Evolutionary conservation across 2,329 filamentous ascomycete genomes (phyloP).

Genomic region (Fusarium sulawesiense): DNA sequence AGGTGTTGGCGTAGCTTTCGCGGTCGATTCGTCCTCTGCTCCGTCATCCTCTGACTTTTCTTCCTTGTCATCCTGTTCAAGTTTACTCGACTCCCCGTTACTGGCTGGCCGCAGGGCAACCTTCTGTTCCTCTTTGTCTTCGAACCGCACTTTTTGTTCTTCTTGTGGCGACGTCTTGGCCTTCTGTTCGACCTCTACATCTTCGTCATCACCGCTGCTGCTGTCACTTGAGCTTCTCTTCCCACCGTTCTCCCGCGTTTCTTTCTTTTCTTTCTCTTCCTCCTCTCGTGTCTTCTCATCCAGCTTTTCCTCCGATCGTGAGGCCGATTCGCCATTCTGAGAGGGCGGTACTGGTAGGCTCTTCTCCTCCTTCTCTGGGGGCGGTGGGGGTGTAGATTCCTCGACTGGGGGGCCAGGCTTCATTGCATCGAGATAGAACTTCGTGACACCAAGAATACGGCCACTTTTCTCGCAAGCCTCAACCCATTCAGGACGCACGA

Average conservation of each 20-base stretch:
- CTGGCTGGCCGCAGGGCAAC: slow-evolving; percentile 60
- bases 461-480: slow-evolving; percentile 95
- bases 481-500: slow-evolving; percentile 96
- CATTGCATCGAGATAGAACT: slow-evolving; percentile 92
- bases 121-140: slow-evolving; percentile 67
- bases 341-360: slow-evolving; percentile 45
- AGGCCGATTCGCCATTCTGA: slow-evolving; percentile 38
- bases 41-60: slow-evolving; percentile 50
- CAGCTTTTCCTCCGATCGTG: slow-evolving; percentile 46
- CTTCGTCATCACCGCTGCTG: slow-evolving; percentile 39
- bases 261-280: slow-evolving; percentile 45
- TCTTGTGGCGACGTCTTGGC: slow-evolving; percentile 51
- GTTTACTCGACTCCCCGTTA: slow-evolving; percentile 48
- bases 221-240: slow-evolving; percentile 36
- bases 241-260: slow-evolving; percentile 35
- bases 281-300: slow-evolving; percentile 43
- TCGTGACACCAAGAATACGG: slow-evolving; percentile 90
- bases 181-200: slow-evolving; percentile 52
- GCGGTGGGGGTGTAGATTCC: slow-evolving; percentile 46
- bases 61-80: slow-evolving; percentile 46
- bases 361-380: slow-evolving; percentile 51
- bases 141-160: slow-evolving; percentile 67
- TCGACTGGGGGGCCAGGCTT: slow-evolving; percentile 58
- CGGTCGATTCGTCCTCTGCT: slow-evolving; percentile 49
- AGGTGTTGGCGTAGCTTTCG: slow-evolving; percentile 60